These are phyloP conservation scores for Vicia faba DNA, from an alignment of 306 rosid species.

Conservation along the genomic window DNA sequence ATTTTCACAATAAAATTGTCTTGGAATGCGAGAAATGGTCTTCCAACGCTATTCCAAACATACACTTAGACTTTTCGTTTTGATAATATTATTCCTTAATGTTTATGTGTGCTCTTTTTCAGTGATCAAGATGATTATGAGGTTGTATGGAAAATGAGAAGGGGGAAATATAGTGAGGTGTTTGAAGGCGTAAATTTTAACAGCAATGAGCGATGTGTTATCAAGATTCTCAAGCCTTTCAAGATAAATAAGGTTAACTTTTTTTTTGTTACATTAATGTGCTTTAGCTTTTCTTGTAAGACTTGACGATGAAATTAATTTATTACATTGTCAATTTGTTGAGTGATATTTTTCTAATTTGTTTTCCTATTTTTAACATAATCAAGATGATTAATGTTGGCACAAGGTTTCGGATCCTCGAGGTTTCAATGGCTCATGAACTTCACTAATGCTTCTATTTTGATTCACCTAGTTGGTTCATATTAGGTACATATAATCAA, in stretches of 20 bases:
- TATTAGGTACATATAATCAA: conserved; percentile 59
- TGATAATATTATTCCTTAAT: neutral
- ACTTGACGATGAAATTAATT: too few relatives aligned
- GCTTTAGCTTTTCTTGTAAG: conserved; percentile 7
- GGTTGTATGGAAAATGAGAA: conserved; percentile 95
- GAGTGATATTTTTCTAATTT: too few relatives aligned
- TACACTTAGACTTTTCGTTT: neutral
- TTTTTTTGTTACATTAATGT: conserved; percentile 24
- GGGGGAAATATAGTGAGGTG: conserved; percentile 98
- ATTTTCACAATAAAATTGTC: too few relatives aligned
- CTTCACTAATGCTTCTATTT: conserved; percentile 62
- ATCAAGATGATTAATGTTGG: too few relatives aligned
- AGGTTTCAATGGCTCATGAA: conserved; percentile 66
- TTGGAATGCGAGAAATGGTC: too few relatives aligned
- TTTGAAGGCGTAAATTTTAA: conserved; percentile 91
- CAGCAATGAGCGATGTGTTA: conserved; percentile 80
- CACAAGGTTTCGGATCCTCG: conserved; percentile 64
- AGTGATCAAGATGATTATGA: conserved; percentile 97
- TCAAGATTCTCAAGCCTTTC: conserved; percentile 98
- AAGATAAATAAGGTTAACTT: conserved; percentile 89
- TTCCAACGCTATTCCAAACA: too few relatives aligned
- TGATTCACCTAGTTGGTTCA: conserved; percentile 76
- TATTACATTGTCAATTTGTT: too few relatives aligned
- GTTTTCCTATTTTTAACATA: too few relatives aligned
- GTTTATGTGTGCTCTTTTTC: conserved; percentile 33